A percentile compares a stretch with the other conserved stretches of the same genome.
Evolutionary conservation across 2,329 filamentous ascomycete species (phyloP).

Genomic region (Mycosphaerella sp.): DNA sequence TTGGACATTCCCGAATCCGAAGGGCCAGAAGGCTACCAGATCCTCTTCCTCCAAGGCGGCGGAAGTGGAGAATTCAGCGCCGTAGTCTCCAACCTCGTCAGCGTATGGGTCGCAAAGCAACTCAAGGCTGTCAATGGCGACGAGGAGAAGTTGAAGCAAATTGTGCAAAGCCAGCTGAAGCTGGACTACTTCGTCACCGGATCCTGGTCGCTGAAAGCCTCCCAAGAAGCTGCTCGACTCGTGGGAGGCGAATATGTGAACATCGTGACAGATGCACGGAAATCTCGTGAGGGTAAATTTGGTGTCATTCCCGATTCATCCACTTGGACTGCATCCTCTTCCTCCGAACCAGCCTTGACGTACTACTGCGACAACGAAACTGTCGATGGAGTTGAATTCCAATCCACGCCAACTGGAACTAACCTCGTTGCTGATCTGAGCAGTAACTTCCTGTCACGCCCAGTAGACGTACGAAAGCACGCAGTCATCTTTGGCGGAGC

Average conservation of each 20-base stretch:
- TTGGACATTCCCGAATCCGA: conserved; percentile 81
- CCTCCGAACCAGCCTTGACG: conserved; percentile 62
- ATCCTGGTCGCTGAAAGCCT: conserved; percentile 83
- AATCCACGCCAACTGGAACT: conserved; percentile 58
- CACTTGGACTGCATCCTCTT: conserved; percentile 64
- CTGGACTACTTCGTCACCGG: conserved; percentile 89
- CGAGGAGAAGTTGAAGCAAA: conserved; percentile 55
- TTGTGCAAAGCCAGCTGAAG: conserved; percentile 63
- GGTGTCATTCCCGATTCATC: conserved; percentile 72
- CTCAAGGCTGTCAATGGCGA: conserved; percentile 42
- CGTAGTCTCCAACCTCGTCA: conserved; percentile 74
- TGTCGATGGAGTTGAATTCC: conserved; percentile 88
- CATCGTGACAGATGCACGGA: conserved; percentile 60
- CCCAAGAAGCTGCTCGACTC: conserved; percentile 71
- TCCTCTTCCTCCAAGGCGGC: conserved; percentile 81
- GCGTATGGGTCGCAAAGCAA: conserved; percentile 66
- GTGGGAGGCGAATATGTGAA: conserved; percentile 76
- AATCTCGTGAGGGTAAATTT: conserved; percentile 64
- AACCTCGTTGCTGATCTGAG: conserved; percentile 89
- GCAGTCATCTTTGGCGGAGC: conserved; percentile 82
- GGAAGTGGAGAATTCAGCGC: conserved; percentile 82
- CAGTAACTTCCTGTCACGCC: conserved; percentile 83
- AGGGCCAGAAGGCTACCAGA: conserved; percentile 71
- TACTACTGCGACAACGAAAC: conserved; percentile 96
- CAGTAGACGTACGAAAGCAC: conserved; percentile 71